Conservation (phyloP, 2,329 filamentous ascomycete genomes). For the Exophiala sp. region DNA sequence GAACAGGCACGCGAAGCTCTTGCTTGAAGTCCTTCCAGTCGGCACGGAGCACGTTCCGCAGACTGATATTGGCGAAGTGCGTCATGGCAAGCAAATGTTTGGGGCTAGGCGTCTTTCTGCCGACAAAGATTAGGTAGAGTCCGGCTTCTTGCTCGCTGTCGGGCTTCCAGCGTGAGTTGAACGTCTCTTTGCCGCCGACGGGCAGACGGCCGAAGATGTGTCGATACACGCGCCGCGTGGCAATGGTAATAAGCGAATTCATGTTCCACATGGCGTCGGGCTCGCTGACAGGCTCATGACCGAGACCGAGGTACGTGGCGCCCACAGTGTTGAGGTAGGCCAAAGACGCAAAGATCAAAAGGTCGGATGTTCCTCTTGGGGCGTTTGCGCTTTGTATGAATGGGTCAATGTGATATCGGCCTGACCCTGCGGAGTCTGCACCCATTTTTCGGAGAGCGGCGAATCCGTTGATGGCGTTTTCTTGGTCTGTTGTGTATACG, state of each 20-base stretch:
- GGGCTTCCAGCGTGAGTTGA: slow-evolving; percentile 39
- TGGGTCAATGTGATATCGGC: slow-evolving; percentile 41
- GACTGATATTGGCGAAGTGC: slow-evolving; percentile 40
- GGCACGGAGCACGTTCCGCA: slow-evolving; percentile 27
- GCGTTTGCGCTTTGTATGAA: slow-evolving; percentile 36
- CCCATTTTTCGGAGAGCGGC: slow-evolving; percentile 39
- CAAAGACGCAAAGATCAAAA: slow-evolving; percentile 38
- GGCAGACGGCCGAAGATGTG: slow-evolving; percentile 35
- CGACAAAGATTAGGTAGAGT: slow-evolving; percentile 37
- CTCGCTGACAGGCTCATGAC: slow-evolving; percentile 36
- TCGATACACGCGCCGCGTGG: slow-evolving; percentile 33
- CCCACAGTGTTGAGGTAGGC: slow-evolving; percentile 33
- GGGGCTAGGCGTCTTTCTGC: slow-evolving; percentile 31
- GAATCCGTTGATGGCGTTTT: slow-evolving; percentile 35
- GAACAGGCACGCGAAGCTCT: background rate
- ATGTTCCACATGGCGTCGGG: slow-evolving; percentile 36
- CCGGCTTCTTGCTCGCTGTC: slow-evolving; percentile 33
- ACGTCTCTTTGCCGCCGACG: slow-evolving; percentile 38
- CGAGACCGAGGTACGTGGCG: slow-evolving; percentile 37
- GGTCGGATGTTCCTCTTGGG: slow-evolving; percentile 38
- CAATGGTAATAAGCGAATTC: slow-evolving; percentile 26
- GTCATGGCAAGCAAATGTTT: slow-evolving; percentile 35
- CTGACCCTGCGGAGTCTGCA: slow-evolving; percentile 16
- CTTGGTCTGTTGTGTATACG: slow-evolving; percentile 35
- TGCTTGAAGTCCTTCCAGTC: slow-evolving; percentile 17